Base-by-base conservation (phyloP, 176 grass and related monocot genomes). In the Ampelocalamus luodianensis region DNA sequence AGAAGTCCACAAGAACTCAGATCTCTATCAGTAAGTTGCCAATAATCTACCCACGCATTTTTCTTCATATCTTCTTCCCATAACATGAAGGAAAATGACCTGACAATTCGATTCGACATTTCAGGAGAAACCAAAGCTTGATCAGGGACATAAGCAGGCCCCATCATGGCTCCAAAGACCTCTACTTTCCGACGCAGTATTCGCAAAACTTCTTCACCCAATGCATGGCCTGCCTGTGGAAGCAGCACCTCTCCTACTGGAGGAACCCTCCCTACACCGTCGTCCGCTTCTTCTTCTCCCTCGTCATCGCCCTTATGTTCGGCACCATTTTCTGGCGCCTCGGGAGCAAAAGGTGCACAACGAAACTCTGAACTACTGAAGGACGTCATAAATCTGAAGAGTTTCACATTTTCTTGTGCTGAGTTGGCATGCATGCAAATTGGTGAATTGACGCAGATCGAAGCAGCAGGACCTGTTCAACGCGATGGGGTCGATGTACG, bases 401-500 rank as follows among this genome's bases (percentile, higher is more conserved):
- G 36, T 26, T 3, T 9, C 1, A 6, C 0, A n/a, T 58, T 17
- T 76, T 59, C 51, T 76, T 58, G 16, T 77, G 23, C 53, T 77
- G 11, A 77, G 17, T 42, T 22, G 38, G 10, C 66, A 43, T 69
- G 59, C 39, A 24, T 56, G 72, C 71, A 27, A 42, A 23, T 48
- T 46, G 44, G 6, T 72, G 22, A 27, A 48, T 48, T 5, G 37
- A 22, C 68, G 13, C 58, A 89, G 87, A 55, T 77, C 62, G 3
- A 88, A 43, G 43, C 81, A 77, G 37, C 86, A 83, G 53, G 91
- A 92, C 39, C 67, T 92, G 46, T 89, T 92, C 75, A 92, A 92
- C 68, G 87, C 91, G 4, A 89, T 92, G 87, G 91, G 91, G 1
- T 92, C 91, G 56, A 92, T 92, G 91, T 92, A 92, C 37, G 87